These are phyloP conservation scores for Erythrophleum fordii DNA, from an alignment of 306 rosid genomes.

Conservation along the genomic window DNA sequence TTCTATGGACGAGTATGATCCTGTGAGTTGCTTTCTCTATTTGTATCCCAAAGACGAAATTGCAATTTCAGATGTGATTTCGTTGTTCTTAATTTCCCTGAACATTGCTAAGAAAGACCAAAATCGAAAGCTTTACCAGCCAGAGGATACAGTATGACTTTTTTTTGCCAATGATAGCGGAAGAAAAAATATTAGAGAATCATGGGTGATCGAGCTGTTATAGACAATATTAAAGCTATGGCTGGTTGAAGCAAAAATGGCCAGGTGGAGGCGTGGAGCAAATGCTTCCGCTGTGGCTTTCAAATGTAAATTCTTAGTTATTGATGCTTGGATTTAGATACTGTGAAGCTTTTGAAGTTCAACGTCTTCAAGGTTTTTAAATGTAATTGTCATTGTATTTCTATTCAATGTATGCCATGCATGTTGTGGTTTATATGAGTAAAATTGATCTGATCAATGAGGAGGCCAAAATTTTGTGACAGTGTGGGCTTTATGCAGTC, in stretches of 20 bases:
- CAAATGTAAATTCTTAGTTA: not conserved
- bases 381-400: not conserved
- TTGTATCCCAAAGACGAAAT: not conserved
- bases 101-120: not conserved
- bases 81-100: not conserved
- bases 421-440: not conserved
- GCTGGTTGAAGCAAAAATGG: not conserved
- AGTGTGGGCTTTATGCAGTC: not conserved
- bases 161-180: not conserved
- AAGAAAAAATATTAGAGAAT: not conserved
- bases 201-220: not conserved
- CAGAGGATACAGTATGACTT: not conserved
- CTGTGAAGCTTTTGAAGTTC: not conserved
- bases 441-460: not conserved
- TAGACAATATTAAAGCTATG: not conserved
- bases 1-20: conserved; percentile 71
- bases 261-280: not conserved
- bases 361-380: not conserved
- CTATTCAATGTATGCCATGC: not conserved
- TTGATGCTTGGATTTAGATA: not conserved
- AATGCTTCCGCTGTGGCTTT: not conserved
- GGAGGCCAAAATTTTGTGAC: not conserved
- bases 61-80: not conserved
- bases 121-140: not conserved
- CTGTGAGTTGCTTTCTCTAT: conserved; percentile 44